Evolutionary conservation across 768 basidiomycete species (phyloP).

Genomic region (Amanita subjunquillea): DNA sequence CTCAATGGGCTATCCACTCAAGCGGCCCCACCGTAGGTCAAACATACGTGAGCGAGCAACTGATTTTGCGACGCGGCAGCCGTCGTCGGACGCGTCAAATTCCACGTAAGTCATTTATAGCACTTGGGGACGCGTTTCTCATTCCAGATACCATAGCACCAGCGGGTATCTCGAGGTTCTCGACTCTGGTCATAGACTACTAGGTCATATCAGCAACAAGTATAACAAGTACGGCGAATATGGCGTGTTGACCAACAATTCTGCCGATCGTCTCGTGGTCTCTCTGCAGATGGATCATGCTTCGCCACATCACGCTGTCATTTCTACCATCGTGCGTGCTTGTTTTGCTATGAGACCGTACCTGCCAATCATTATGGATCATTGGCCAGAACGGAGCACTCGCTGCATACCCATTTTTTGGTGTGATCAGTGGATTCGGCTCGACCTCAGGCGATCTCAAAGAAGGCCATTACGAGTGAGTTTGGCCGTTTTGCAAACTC

Average conservation of each 20-base stretch:
- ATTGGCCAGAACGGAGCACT: slow-evolving; percentile 2
- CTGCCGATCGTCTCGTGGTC: not conserved
- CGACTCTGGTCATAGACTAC: not conserved
- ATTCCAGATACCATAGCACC: not conserved
- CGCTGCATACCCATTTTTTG: slow-evolving; percentile 4
- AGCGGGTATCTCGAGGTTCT: not conserved
- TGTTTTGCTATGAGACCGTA: not conserved
- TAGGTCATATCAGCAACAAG: slow-evolving; percentile 1
- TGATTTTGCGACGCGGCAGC: too few relatives aligned
- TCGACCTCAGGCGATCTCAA: not conserved
- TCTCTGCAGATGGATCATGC: not conserved
- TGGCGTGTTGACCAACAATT: not conserved
- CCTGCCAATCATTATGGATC: too few relatives aligned
- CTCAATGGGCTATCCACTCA: not conserved
- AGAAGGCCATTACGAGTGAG: not conserved
- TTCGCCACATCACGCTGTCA: not conserved
- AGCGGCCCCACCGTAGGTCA: not conserved
- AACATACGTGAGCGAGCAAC: too few relatives aligned
- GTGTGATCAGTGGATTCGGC: not conserved
- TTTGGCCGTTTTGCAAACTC: not conserved
- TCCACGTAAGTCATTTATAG: not conserved
- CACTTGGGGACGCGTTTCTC: not conserved
- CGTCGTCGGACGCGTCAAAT: not conserved
- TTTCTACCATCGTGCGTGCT: slow-evolving; percentile 2
- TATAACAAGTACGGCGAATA: slow-evolving; percentile 4